Base-by-base conservation (phyloP, 2,329 filamentous ascomycete species). In the Helicocarpus griseus region DNA sequence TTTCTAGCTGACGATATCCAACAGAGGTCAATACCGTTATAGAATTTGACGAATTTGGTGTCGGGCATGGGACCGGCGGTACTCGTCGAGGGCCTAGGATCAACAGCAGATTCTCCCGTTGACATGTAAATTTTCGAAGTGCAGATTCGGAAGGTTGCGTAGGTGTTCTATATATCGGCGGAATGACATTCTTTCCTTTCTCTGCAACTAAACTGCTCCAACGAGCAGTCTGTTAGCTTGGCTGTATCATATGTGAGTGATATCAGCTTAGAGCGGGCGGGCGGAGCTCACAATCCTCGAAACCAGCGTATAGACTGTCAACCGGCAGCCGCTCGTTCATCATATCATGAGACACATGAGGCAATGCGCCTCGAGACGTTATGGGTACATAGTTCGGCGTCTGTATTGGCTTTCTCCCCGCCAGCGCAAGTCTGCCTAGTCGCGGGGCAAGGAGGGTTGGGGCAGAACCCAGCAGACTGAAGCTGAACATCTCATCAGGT, bases 321-420 rank as follows among this genome's bases (percentile, higher is more conserved):
- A 94, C 75, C 4, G 77, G 66, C 1, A 83, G 82, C 61, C 85
- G 75, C 51, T 81, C 83, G 38, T 71, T 67, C 57, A 93, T 75
- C 55, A 86, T 86, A 73, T 98, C 93, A 36, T 89, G 90, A 2
- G 90, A 87, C 57, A 98, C 71, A 71, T 98, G 93, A 48, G 93
- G 89, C 33, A 97, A 74, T 1, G 80, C 81, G 21, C 93, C 93
- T 61, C 93, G 80, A 31, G 93, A 96, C 2, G 87, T 86, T 58
- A 86, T 76, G 48, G 82, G 84, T 53, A 95, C 73, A 67, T 86
- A 95, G 64, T 86, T 85, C 40, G 93, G 93, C 28, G 93, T 98
- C 19, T 86, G 73, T 57, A 96, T 76, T n/a, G 77, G 69, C 55
- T 76, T 79, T 53, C 86, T 77, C 69, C 81, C 60, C 68, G 72